Base-by-base conservation (phyloP, 805 yeast species). In the Candida chauliodis region DNA sequence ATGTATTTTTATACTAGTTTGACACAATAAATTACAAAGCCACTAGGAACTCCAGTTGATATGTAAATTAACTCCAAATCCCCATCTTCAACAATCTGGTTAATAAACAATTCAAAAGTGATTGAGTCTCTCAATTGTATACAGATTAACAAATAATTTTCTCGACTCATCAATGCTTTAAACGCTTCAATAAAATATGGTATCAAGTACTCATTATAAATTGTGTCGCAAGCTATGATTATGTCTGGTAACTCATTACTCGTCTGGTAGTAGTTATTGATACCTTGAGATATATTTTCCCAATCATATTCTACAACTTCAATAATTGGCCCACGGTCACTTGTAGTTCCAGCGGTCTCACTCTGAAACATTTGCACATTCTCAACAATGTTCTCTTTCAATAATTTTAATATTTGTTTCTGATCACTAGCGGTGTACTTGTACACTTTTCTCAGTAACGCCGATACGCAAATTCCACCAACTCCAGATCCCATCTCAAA, bases 401-500 rank as follows among this genome's bases (percentile, higher is more conserved):
- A 50, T 8, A 79, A 55, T 50, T 75, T 79, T 34, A 81, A 45
- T 6, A 81, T 47, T 40, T 71, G 79, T 19, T 51, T 55, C 49
- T 81, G 86, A 51, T 81, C 89, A 0, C 83, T 73, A 1, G 81
- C 78, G 2, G 80, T 55, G 45, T 66, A 80, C 9, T 52, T 54
- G 1, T 9, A 41, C n/a, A 43, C 64, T 48, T 11, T 41, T 0
- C 44, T 64, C n/a, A 41, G 76, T 59, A 45, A 67, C 8, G 28
- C 63, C 38, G 55, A 58, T 0, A 76, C 75, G 7, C 73, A 51
- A 3, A 80, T 49, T 0, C 81, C 85, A 2, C 77, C 66, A 0
- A 72, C 71, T 0, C 89, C 89, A 10, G 84, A 56, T 0, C 89
- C 89, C 3, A 81, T 50, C 44, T 81, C 89, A 7, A 81, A 56